A percentile compares a stretch with the other conserved stretches of the same genome.
These are phyloP conservation scores for Chloranthus sessilifolius DNA, from an alignment of 164 flowering plant species.

Conservation along the genomic window DNA sequence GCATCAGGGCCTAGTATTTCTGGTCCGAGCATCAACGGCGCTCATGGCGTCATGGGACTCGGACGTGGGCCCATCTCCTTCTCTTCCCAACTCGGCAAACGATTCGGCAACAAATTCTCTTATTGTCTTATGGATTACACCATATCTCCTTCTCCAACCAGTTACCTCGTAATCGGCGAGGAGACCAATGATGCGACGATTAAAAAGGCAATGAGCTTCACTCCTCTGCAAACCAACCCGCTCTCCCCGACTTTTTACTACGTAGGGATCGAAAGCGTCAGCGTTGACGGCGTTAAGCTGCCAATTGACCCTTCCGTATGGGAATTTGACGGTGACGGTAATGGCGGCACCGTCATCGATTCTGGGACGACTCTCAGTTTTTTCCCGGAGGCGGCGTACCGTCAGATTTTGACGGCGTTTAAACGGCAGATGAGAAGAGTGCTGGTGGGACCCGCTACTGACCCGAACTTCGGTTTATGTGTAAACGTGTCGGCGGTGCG, in stretches of 20 bases:
- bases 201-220: constrained; percentile 30
- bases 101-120: constrained; percentile 65
- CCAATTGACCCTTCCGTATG: constrained; percentile 51
- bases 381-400: constrained; percentile 51
- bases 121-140: constrained; percentile 81
- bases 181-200: constrained; percentile 10
- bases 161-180: constrained; percentile 60
- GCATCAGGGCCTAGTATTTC: constrained; percentile 47
- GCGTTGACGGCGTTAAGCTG: constrained; percentile 37
- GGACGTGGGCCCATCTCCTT: constrained; percentile 80
- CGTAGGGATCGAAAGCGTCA: constrained; percentile 39
- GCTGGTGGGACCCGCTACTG: constrained; percentile 18
- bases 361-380: constrained; percentile 76
- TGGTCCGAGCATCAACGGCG: constrained; percentile 54
- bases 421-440: constrained; percentile 34
- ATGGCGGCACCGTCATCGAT: constrained; percentile 73
- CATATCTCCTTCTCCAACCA: constrained; percentile 64
- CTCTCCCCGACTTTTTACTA: constrained; percentile 69
- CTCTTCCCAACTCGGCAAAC: constrained; percentile 57
- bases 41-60: constrained; percentile 72
- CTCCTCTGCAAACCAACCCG: constrained; percentile 53
- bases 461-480: constrained; percentile 51
- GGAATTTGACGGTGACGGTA: constrained; percentile 45
- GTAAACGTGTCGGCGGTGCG: constrained; percentile 38
- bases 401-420: constrained; percentile 34